Base-by-base conservation (phyloP, 257 asterid genomes). In the Solanum dulcamara region DNA sequence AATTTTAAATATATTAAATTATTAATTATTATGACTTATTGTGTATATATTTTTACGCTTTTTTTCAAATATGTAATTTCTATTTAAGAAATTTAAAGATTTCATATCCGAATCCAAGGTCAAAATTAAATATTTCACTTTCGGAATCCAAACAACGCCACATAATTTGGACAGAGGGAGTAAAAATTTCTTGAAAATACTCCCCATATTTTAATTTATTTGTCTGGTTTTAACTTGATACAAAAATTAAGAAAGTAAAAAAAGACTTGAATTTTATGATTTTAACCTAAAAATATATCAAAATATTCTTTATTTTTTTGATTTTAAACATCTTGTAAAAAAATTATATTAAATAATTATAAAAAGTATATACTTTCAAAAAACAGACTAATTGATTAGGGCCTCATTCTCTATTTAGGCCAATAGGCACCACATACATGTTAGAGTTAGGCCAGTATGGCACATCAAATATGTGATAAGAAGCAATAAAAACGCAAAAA, bases 41-140 rank as follows among this genome's bases (percentile, higher is more conserved):
- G n/a, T n/a, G n/a, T n/a, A 0, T 20, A 53, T 53, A 20, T 53
- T 17, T 1, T 1, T 44, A 53, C 20, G 11, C 0, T 18, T 0
- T 20, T 20, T 53, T 53, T 53, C 26, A 53, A 53, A 53, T 57
- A 57, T 57, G 10, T 57, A 57, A 57, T 22, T 57, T 57, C 2
- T 0, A 57, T 57, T 57, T 57, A 0, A 9, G 1, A 57, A 57
- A n/a, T 1, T 0, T 57, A 0, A n/a, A 57, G 2, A 57, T 55
- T 53, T 6, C 6, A 57, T 57, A 2, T 2, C 1, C 6, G 1
- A 57, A 57, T 0, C n/a, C 4, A 57, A 11, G 7, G 8, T 53
- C 28, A 55, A 3, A 55, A 20, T 20, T 55, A 55, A 20, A 20
- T 0, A 3, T 57, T 57, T 57, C 30, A 10, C 10, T 22, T 30